Evolutionary conservation across 306 rosid species (phyloP), one percentile per base, ranked within the genome.

Genomic region (Echinosophora koreensis): DNA sequence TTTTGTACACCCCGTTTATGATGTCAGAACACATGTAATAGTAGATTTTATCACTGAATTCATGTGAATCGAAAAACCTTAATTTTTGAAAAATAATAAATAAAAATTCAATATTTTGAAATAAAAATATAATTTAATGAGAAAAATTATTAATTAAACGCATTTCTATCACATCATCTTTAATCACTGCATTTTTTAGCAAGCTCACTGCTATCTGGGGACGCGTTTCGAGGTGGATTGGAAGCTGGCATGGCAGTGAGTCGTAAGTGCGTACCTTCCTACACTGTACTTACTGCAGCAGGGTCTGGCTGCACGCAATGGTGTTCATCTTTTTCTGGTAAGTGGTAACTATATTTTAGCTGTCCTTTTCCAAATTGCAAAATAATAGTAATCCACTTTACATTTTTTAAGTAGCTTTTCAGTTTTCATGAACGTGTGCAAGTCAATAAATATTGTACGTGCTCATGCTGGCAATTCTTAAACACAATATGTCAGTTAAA

Each of bases 141-240:
- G 22, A 1, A 22, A 22, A 0, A 0, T 0, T 22, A 22, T 22
- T 22, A 22, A 22, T 22, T 22, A 30, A 30, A 30, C 32, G 32
- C 32, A 28, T 28, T 28, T 28, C n/a, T 28, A 28, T 28, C 30
- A 28, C 30, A 66, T 42, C 73, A 0, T 17, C 37, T 59, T 39
- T 54, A 66, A 44, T 72, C 66, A 80, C 70, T 69, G 55, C 69
- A 3, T 4, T 73, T 73, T 15, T 28, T 69, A 34, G 80, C 35
- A 14, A 61, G 42, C 73, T 56, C 66, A 56, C 55, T 14, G 59
- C 32, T 28, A 67, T 8, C 34, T 15, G 18, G 84, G 82, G 77
- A 86, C 92, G 77, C 81, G 73, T 65, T 64, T 73, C 87, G 78
- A 88, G 71, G 74, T 62, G 79, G 84, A 83, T 88, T 81, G 83